Evolutionary conservation across 495 filamentous ascomycete species (phyloP), one percentile per base, ranked within the genome.

Genomic region (Bathelium albidoporum): DNA sequence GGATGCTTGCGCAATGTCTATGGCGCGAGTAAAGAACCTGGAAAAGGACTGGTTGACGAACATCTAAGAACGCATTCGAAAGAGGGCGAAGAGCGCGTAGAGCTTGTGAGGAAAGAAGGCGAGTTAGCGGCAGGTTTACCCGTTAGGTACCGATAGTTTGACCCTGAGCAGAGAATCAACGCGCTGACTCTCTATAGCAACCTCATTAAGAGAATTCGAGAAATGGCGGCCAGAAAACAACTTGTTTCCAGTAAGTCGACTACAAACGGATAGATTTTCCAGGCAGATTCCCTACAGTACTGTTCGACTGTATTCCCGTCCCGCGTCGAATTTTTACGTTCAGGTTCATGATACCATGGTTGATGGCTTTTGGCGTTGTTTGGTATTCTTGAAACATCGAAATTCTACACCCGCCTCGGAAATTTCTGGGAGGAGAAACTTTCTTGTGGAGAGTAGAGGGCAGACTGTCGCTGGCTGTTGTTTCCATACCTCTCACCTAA

Each of bases 51-150:
- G 20, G 87, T 93, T 49, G 74, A 78, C 43, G 75, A 82, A 36
- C 90, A 95, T 70, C 84, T 83, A 39, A 71, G 80, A 32, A 77
- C 80, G 49, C 89, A 94, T 74, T 82, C 85, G n/a, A 78, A 79
- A 67, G 79, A 80, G 0, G 82, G 80, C 0, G 82, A 86, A 68
- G 81, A 82, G 58, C 79, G 85, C 65, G 71, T 85, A 12, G 79
- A 85, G 59, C 69, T 87, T 31, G 76, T 89, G 28, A 77, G 82
- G 65, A 76, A 81, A 68, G 78, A 82, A 65, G 71, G 70, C 62
- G 67, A 55, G 20, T 16, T 65, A 63, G 61, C 72, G 62, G 75
- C 80, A n/a, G 77, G 82, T 61, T 64, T 85, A 64, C 84, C 84
- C 39, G 80, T 86, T 36, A 80, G 78, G 82, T 85, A 80, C 74